phyloP scores from a whole-genome alignment of 2,329 filamentous ascomycete genomes.

The Cyphellophora europaea region DNA sequence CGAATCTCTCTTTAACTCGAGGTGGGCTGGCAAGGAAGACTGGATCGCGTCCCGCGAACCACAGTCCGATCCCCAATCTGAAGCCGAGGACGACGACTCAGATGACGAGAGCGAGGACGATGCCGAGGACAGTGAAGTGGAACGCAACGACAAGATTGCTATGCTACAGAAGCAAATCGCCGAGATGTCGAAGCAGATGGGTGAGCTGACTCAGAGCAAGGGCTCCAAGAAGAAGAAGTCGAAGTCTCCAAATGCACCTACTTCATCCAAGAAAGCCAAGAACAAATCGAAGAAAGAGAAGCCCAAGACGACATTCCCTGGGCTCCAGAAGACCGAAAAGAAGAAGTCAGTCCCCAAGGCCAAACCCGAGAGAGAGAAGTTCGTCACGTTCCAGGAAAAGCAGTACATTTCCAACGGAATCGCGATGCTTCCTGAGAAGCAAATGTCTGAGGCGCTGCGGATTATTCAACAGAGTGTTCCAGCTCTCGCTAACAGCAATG shows the following conservation, averaged over 20 bases:
- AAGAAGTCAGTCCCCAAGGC: constrained; percentile 34
- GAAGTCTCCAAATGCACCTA: constrained; percentile 34
- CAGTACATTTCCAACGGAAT: constrained; percentile 83
- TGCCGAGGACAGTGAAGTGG: constrained; percentile 45
- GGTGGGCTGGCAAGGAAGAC: constrained; percentile 69
- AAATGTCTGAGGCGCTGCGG: constrained; percentile 70
- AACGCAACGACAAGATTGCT: constrained; percentile 52
- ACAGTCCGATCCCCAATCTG: constrained; percentile 54
- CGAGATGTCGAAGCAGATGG: constrained; percentile 60
- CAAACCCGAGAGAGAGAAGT: constrained; percentile 46
- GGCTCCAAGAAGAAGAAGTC: constrained; percentile 51
- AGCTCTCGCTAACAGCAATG: constrained; percentile 51
- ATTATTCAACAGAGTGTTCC: constrained; percentile 82
- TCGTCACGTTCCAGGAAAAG: constrained; percentile 73
- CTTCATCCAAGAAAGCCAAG: constrained; percentile 39
- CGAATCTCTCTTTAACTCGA: constrained; percentile 62
- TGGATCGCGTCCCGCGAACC: constrained; percentile 72
- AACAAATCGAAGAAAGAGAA: constrained; percentile 36
- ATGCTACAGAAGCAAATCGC: constrained; percentile 64
- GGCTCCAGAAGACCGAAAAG: constrained; percentile 36
- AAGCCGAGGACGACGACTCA: constrained; percentile 58
- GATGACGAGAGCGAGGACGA: constrained; percentile 65
- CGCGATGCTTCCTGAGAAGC: constrained; percentile 65
- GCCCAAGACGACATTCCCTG: constrained; percentile 25
- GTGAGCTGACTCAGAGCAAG: constrained; percentile 37